Evolutionary conservation across 2,329 filamentous ascomycete genomes (phyloP), one percentile per base, ranked within the genome.

Genomic region (Xylariales sp.): DNA sequence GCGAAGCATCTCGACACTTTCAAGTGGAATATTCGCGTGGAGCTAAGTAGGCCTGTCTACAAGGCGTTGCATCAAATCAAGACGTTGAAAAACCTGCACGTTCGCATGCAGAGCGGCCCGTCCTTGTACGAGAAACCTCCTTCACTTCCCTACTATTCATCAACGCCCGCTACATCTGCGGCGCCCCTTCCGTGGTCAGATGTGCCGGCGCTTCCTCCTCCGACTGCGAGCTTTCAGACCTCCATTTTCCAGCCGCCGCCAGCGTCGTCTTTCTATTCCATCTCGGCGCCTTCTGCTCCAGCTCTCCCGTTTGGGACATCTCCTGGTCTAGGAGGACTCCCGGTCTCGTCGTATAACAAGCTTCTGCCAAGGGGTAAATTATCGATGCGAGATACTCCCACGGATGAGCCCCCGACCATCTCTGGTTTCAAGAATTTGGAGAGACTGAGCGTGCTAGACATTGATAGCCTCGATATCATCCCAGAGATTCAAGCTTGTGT

Each of bases 21-120:
- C 49, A 65, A 73, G 45, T 83, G 79, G 79, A 79, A 83, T 52
- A 74, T 82, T 38, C 70, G 76, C 6, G 72, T 83, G 38, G 78
- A 83, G 53, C 65, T 83, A 8, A 78, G 72, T 51, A 65, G 74
- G 5, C 69, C 68, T 2, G 69, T 83, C 5, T 82, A 78, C 57
- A 66, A 66, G 40, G 67, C 69, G 23, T 61, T 83, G 10, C 78
- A 81, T 51, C 56, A 65, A 23, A 74, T 81, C 40, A 43, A 60
- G 14, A 64, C 69, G 6, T 62, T 83, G 19, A 66, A 67, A 39
- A 60, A 72, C 42, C 49, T 83, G 11, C 74, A 79, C 45, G 51
- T 83, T 29, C 72, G 79, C 39, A 66, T 83, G 57, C 78, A 81
- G 43, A 62, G 65, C 4, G 78, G 77, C 2, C 63, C 66, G 2